phyloP scores from a whole-genome alignment of 176 grass and related monocot genomes.

The Avena eriantha region DNA sequence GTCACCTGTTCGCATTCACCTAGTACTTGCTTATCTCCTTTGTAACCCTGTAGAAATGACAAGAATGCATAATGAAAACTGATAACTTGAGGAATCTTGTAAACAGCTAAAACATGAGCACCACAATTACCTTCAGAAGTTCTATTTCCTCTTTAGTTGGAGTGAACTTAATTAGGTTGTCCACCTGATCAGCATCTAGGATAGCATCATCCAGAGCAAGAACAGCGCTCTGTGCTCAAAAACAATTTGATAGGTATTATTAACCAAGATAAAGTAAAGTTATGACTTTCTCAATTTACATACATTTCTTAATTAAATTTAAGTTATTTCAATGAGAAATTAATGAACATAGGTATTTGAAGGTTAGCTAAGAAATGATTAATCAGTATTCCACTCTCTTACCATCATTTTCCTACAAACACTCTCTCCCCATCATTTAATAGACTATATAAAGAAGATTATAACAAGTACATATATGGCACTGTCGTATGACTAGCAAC shows the following conservation, averaged over 20 bases:
- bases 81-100: constrained; percentile 17
- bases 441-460: constrained; percentile 3
- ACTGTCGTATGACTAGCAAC: not conserved
- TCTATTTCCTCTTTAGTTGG: constrained; percentile 99
- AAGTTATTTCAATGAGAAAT: constrained; percentile 22
- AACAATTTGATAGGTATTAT: constrained; percentile 16
- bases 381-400: constrained; percentile 20
- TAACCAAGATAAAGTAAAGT: constrained; percentile 16
- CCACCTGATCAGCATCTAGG: constrained; percentile 93
- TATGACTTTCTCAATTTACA: constrained; percentile 16
- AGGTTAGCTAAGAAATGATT: constrained; percentile 23
- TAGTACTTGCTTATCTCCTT: constrained; percentile 89
- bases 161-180: constrained; percentile 98
- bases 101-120: constrained; percentile 26
- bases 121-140: constrained; percentile 81
- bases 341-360: not conserved
- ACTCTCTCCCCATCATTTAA: constrained; percentile 26
- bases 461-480: not conserved
- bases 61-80: constrained; percentile 28
- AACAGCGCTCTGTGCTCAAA: constrained; percentile 68
- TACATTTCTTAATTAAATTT: constrained; percentile 31
- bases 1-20: constrained; percentile 91
- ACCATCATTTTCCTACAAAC: constrained; percentile 10
- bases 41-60: constrained; percentile 73
- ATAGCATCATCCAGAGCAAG: constrained; percentile 88